Conservation (phyloP, 2,329 filamentous ascomycete species). For the Diaporthe batatas region DNA sequence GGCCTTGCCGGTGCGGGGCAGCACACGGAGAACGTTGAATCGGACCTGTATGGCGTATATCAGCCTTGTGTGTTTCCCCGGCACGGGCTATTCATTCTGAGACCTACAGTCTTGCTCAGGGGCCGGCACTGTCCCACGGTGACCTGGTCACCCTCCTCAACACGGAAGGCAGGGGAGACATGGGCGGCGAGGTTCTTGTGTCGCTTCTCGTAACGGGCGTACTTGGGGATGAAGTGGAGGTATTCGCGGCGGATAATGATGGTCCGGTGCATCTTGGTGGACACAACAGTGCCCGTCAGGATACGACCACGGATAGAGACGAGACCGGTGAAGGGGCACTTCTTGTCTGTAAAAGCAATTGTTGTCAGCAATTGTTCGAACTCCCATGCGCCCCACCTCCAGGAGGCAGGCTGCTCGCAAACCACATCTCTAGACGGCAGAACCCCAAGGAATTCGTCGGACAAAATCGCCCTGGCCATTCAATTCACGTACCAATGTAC, state of each 20-base stretch:
- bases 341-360: conserved; percentile 84
- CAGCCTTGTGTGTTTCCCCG: conserved; percentile 37
- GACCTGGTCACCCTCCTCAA: conserved; percentile 99
- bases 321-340: conserved; percentile 99
- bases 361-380: conserved; percentile 42
- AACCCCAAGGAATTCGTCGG: not conserved
- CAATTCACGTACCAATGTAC: conserved; percentile 90
- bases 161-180: conserved; percentile 99
- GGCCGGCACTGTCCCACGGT: conserved; percentile 99
- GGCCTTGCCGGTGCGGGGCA: conserved; percentile 95
- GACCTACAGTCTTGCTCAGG: conserved; percentile 98
- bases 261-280: conserved; percentile 99
- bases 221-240: conserved; percentile 99
- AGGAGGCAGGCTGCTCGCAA: conserved; percentile 3
- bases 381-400: not conserved
- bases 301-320: conserved; percentile 99
- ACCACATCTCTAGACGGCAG: not conserved
- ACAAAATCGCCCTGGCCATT: not conserved
- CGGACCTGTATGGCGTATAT: conserved; percentile 75
- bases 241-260: conserved; percentile 99
- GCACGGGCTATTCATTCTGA: not conserved
- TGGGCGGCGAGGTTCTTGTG: conserved; percentile 99
- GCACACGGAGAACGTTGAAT: conserved; percentile 99
- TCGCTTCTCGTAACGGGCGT: conserved; percentile 99
- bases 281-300: conserved; percentile 98